Conservation (phyloP, 2,329 filamentous ascomycete genomes). For the Beauveria brongniartii region DNA sequence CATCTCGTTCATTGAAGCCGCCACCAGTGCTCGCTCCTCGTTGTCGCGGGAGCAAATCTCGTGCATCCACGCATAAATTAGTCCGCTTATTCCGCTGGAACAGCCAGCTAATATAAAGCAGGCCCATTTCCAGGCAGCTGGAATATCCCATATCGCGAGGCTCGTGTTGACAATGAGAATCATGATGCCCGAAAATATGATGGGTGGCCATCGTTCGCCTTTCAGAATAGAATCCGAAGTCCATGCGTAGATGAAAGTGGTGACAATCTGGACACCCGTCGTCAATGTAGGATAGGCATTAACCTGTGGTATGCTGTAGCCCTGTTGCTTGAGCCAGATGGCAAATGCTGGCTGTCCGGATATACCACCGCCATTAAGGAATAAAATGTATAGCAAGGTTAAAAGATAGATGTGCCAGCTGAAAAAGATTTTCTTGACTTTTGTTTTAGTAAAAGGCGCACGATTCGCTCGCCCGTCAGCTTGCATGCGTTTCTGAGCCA, state of each 20-base stretch:
- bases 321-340: constrained; percentile 37
- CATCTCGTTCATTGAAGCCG: constrained; percentile 60
- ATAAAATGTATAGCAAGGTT: constrained; percentile 51
- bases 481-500: constrained; percentile 23
- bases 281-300: constrained; percentile 53
- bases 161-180: constrained; percentile 33
- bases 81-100: constrained; percentile 37
- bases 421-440: constrained; percentile 27
- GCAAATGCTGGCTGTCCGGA: constrained; percentile 47
- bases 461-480: constrained; percentile 37
- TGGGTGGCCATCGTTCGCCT: constrained; percentile 55
- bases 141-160: constrained; percentile 36
- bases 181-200: constrained; percentile 44
- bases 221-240: constrained; percentile 52
- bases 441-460: constrained; percentile 26
- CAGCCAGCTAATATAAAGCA: constrained; percentile 51
- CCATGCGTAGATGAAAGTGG: constrained; percentile 58
- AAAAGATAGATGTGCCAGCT: constrained; percentile 59
- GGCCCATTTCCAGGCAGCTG: constrained; percentile 52
- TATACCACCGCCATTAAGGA: constrained; percentile 49
- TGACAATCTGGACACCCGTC: constrained; percentile 44
- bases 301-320: constrained; percentile 33
- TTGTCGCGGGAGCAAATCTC: constrained; percentile 44
- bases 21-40: constrained; percentile 59
- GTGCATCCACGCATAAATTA: constrained; percentile 41